These are phyloP conservation scores for Aspergillus tubingensis DNA, from an alignment of 2,329 filamentous ascomycete genomes.

Conservation along the genomic window DNA sequence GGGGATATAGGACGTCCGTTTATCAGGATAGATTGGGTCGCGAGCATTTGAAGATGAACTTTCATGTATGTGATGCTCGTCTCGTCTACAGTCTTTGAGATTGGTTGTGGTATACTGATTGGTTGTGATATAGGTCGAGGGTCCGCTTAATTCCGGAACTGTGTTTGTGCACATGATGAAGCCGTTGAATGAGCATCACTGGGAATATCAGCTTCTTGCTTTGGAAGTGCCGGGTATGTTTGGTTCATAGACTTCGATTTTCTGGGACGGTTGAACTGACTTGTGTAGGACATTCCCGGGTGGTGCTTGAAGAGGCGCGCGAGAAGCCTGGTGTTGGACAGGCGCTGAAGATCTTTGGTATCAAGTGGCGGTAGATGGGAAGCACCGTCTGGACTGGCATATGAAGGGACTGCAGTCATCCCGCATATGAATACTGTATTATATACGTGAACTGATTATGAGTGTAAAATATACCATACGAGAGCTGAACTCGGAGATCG, in stretches of 20 bases:
- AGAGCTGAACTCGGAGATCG: too few species aligned
- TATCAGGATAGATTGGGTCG: conserved; percentile 73
- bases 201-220: conserved; percentile 76
- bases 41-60: conserved; percentile 81
- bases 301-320: conserved; percentile 49
- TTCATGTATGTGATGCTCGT: conserved; percentile 62
- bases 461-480: too few species aligned
- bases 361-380: conserved; percentile 44
- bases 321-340: conserved; percentile 43
- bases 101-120: background rate
- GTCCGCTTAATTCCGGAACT: conserved; percentile 70
- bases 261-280: conserved; percentile 1
- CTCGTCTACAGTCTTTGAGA: too few species aligned
- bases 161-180: conserved; percentile 79
- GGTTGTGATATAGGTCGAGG: conserved; percentile 64
- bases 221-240: conserved; percentile 71
- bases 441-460: too few species aligned
- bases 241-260: background rate
- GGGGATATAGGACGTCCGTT: conserved; percentile 58
- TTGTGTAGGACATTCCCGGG: conserved; percentile 44
- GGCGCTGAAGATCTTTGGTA: conserved; percentile 53
- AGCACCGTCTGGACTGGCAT: too few species aligned
- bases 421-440: too few species aligned
- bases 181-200: conserved; percentile 64
- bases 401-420: too few species aligned